Evolutionary conservation across 768 basidiomycete species (phyloP).

Genomic region (Tylopilus sp.): DNA sequence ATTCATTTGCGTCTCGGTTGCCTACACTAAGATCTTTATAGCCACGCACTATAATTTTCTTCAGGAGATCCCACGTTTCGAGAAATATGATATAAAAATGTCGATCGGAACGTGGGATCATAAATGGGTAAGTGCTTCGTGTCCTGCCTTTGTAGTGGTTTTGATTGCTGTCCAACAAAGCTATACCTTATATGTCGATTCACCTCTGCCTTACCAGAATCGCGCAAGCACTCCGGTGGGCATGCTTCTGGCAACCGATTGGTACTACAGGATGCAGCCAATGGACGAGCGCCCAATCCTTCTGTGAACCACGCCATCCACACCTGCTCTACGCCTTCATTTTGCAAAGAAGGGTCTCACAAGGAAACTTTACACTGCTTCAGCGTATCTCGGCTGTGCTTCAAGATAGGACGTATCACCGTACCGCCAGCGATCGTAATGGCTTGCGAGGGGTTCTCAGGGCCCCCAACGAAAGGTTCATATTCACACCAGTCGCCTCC

Average conservation of each 20-base stretch:
- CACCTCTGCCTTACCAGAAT: background rate
- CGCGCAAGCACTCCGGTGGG: background rate
- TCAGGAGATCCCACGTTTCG: constrained; percentile 15
- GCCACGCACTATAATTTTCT: constrained; percentile 17
- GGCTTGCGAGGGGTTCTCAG: constrained; percentile 51
- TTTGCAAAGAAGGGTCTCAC: constrained; percentile 22
- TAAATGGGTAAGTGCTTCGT: constrained; percentile 13
- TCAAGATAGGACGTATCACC: constrained; percentile 68
- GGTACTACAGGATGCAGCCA: background rate
- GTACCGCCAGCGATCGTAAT: constrained; percentile 63
- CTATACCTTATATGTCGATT: constrained; percentile 18
- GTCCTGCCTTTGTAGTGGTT: background rate
- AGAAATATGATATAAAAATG: constrained; percentile 12
- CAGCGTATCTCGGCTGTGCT: constrained; percentile 57
- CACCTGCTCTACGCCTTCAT: background rate
- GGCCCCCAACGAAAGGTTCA: constrained; percentile 13
- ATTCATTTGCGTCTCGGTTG: background rate
- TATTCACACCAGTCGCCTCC: constrained; percentile 10
- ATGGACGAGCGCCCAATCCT: background rate
- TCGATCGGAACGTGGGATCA: constrained; percentile 19
- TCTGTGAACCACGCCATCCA: background rate
- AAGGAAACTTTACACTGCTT: constrained; percentile 56
- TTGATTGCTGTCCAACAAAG: constrained; percentile 1
- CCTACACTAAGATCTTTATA: background rate
- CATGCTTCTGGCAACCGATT: background rate